Evolutionary conservation across 768 basidiomycete species (phyloP).

Genomic region (Lentinula lateritia): DNA sequence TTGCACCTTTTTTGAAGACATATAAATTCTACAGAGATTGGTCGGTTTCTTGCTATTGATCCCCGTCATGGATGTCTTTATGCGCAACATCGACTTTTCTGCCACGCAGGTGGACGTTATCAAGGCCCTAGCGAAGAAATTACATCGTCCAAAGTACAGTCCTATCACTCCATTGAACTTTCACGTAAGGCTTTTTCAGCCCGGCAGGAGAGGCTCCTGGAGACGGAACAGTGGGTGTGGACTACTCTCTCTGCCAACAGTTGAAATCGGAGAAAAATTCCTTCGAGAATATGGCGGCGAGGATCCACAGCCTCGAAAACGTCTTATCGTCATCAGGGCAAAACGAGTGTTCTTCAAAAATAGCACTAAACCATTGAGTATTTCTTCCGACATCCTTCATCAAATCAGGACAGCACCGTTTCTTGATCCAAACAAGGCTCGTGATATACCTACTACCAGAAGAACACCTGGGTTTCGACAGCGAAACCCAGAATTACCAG

Average conservation of each 20-base stretch:
- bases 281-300: constrained; percentile 32
- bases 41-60: no score
- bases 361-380: constrained; percentile 17
- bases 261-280: constrained; percentile 33
- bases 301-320: constrained; percentile 2
- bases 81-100: constrained; percentile 1
- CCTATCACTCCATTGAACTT: constrained; percentile 41
- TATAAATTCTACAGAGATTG: no score
- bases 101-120: constrained; percentile 6
- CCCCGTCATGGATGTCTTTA: constrained; percentile 7
- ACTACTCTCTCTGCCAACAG: constrained; percentile 40
- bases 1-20: no score
- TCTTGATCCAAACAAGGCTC: constrained; percentile 30
- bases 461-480: constrained; percentile 18
- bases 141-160: constrained; percentile 40
- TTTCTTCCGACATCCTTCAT: constrained; percentile 31
- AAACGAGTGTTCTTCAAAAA: constrained; percentile 26
- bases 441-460: constrained; percentile 19
- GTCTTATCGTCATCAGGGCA: constrained; percentile 21
- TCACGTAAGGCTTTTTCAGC: constrained; percentile 42
- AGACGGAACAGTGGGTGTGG: constrained; percentile 36
- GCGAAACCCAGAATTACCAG: constrained; percentile 12
- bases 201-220: constrained; percentile 16
- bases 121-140: constrained; percentile 31
- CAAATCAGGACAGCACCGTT: constrained; percentile 32